Evolutionary conservation across 1,139 yeast genomes (phyloP).

Genomic region (Zygoascus hellenicus): DNA sequence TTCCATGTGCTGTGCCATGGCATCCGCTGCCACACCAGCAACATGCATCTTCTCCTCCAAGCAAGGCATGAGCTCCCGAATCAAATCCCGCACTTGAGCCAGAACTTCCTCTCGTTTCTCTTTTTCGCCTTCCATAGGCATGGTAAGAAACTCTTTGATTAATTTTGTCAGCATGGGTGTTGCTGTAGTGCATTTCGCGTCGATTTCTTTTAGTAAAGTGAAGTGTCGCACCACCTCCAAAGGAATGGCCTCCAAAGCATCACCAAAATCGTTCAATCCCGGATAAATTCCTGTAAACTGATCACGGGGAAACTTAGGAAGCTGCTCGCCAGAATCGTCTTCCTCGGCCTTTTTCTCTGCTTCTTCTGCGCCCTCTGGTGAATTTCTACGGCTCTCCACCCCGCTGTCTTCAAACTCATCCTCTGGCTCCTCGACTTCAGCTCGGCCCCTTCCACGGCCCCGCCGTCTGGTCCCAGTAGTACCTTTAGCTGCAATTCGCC

Average conservation of each 20-base stretch:
- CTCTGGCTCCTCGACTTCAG: neutral
- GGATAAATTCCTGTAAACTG: conserved; percentile 45
- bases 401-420: conserved; percentile 5
- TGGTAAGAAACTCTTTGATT: conserved; percentile 45
- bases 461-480: neutral
- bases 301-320: conserved; percentile 7
- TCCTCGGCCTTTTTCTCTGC: neutral
- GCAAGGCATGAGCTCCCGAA: conserved; percentile 75
- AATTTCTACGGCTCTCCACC: conserved; percentile 2
- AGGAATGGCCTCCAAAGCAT: conserved; percentile 89
- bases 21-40: conserved; percentile 84
- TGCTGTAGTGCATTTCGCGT: conserved; percentile 81
- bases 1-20: conserved; percentile 59
- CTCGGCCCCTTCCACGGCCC: neutral
- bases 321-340: neutral
- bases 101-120: conserved; percentile 35
- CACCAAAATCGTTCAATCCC: conserved; percentile 86
- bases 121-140: conserved; percentile 15
- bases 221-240: conserved; percentile 75
- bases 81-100: conserved; percentile 36
- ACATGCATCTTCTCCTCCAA: conserved; percentile 97
- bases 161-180: conserved; percentile 60
- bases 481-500: conserved; percentile 5
- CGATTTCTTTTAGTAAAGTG: conserved; percentile 85
- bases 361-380: conserved; percentile 6